phyloP scores from a whole-genome alignment of 2,329 filamentous ascomycete species.

The Tympanopsis confertula region DNA sequence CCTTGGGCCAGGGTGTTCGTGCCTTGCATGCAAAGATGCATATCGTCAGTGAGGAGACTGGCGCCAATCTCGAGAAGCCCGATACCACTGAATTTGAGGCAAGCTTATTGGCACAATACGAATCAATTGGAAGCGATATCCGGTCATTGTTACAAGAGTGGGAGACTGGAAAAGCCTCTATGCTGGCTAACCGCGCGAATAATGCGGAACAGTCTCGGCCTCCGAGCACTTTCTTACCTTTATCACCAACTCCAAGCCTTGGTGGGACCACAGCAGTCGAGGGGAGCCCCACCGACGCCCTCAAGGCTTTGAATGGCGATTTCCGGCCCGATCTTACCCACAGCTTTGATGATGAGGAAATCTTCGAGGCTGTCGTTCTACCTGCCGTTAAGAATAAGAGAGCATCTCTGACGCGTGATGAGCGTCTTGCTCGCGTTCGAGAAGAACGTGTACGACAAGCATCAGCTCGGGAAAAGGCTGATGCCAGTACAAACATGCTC shows the following conservation, averaged over 20 bases:
- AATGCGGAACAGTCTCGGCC: too few species aligned
- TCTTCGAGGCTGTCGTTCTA: constrained; percentile 83
- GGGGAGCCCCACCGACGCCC: constrained; percentile 53
- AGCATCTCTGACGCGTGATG: constrained; percentile 58
- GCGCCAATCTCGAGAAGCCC: constrained; percentile 35
- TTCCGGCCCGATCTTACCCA: constrained; percentile 37
- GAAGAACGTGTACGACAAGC: constrained; percentile 73
- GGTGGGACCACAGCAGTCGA: constrained; percentile 57
- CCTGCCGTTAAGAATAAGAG: constrained; percentile 57
- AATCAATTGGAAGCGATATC: constrained; percentile 49
- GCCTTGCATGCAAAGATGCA: constrained; percentile 57
- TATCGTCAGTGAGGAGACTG: constrained; percentile 48
- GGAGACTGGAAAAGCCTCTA: constrained; percentile 43
- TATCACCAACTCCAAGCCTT: constrained; percentile 51
- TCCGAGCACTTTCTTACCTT: not conserved
- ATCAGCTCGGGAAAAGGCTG: constrained; percentile 58
- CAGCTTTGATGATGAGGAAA: constrained; percentile 58
- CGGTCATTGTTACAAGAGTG: constrained; percentile 39
- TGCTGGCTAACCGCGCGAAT: constrained; percentile 26
- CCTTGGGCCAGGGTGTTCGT: constrained; percentile 49
- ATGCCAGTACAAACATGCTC: constrained; percentile 81
- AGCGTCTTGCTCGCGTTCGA: constrained; percentile 76
- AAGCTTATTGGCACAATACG: constrained; percentile 47
- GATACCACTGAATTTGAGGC: constrained; percentile 37
- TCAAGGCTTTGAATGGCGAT: constrained; percentile 70